Percentiles rank a stretch among this genome's conserved stretches.
Evolutionary conservation across 805 yeast species (phyloP).

Genomic region (Wickerhamomyces chambardii): DNA sequence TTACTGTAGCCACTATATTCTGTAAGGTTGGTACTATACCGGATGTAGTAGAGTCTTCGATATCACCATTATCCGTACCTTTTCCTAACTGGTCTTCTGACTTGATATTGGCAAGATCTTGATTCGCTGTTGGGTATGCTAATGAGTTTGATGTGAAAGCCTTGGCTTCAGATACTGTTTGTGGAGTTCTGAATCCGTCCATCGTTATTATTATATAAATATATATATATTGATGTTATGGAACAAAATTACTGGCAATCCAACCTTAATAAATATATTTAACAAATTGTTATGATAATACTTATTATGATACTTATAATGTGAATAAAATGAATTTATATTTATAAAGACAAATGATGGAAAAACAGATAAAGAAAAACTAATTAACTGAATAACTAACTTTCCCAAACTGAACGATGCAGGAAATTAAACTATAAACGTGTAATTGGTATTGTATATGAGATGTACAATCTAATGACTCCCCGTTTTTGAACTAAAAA

Average conservation of each 20-base stretch:
- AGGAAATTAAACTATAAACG: too few species aligned
- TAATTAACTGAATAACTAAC: too few species aligned
- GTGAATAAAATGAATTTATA: too few species aligned
- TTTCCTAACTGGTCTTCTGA: conserved; percentile 6
- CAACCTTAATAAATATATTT: too few species aligned
- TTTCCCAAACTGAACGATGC: too few species aligned
- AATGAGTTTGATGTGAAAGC: conserved; percentile 18
- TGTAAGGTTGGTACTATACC: conserved; percentile 93
- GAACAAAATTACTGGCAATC: too few species aligned
- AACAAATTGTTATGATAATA: too few species aligned
- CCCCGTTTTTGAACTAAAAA: not conserved
- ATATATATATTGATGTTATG: too few species aligned
- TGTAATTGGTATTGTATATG: too few species aligned
- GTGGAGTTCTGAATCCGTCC: conserved; percentile 20
- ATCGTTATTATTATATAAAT: conserved; percentile 1
- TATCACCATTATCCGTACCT: conserved; percentile 12
- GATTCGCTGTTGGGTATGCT: conserved; percentile 18
- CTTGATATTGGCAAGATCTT: conserved; percentile 15
- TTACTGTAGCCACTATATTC: conserved; percentile 96
- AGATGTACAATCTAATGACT: not conserved
- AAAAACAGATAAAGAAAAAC: too few species aligned
- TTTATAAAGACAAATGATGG: too few species aligned
- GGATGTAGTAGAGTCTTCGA: conserved; percentile 69
- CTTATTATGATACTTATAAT: too few species aligned
- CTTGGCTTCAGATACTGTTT: conserved; percentile 19